Evolutionary conservation across 108 stramenopile species (phyloP).

Genomic region (Cyclostephanos invisitatus): DNA sequence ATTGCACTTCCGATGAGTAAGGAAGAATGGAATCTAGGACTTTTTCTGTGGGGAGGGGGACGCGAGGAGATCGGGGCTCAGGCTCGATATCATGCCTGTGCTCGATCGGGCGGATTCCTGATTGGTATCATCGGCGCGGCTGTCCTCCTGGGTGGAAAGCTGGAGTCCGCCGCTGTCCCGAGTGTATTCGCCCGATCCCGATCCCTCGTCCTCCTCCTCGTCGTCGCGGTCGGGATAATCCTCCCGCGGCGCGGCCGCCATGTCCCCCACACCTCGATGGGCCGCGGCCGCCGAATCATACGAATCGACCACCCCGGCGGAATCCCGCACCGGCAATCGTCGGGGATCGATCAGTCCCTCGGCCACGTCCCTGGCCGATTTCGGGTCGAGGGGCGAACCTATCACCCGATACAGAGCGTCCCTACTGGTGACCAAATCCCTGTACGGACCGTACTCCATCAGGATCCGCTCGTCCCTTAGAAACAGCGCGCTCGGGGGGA

Average conservation of each 20-base stretch:
- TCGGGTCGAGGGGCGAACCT: slow-evolving; percentile 40
- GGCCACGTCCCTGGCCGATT: slow-evolving; percentile 40
- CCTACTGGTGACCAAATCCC: slow-evolving; percentile 46
- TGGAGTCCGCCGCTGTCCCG: background rate
- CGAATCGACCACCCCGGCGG: background rate
- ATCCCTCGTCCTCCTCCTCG: slow-evolving; percentile 17
- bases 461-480: slow-evolving; percentile 44
- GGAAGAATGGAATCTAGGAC: background rate
- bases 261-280: background rate
- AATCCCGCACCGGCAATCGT: background rate
- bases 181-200: background rate
- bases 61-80: slow-evolving; percentile 46
- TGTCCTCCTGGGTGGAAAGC: slow-evolving; percentile 15
- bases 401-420: slow-evolving; percentile 49
- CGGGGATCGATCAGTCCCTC: slow-evolving; percentile 52
- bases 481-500: slow-evolving; percentile 13
- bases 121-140: slow-evolving; percentile 20
- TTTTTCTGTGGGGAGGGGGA: slow-evolving; percentile 36
- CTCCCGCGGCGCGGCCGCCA: background rate
- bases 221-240: slow-evolving; percentile 22
- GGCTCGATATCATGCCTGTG: slow-evolving; percentile 39
- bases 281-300: background rate
- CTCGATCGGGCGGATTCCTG: slow-evolving; percentile 44
- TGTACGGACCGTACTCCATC: slow-evolving; percentile 65
- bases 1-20: background rate